These are phyloP conservation scores for Aureobasidium sp. DNA, from an alignment of 2,329 filamentous ascomycete genomes.

Conservation along the genomic window DNA sequence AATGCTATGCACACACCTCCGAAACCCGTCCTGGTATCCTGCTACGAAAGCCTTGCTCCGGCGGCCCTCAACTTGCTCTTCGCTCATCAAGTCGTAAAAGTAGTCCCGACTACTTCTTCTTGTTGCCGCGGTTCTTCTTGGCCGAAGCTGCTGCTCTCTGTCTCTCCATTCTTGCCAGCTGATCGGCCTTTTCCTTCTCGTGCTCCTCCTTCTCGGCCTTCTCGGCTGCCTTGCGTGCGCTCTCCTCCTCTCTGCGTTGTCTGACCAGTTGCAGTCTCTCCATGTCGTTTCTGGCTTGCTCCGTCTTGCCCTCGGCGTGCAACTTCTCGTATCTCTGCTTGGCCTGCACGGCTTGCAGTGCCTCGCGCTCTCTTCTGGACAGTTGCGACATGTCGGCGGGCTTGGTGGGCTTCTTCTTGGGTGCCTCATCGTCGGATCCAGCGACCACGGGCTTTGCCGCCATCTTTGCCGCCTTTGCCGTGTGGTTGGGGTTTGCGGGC, in stretches of 20 bases:
- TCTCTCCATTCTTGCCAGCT: conserved; percentile 39
- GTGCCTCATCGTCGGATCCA: conserved; percentile 34
- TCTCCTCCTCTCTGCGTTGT: conserved; percentile 77
- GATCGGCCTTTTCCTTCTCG: conserved; percentile 48
- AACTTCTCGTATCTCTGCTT: conserved; percentile 87
- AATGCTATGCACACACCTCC: conserved; percentile 2
- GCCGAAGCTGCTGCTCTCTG: conserved; percentile 33
- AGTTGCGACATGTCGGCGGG: conserved; percentile 43
- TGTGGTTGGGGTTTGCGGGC: conserved; percentile 88
- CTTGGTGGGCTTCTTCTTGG: conserved; percentile 45
- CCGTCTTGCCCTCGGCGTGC: conserved; percentile 91
- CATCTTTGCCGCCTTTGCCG: conserved; percentile 57
- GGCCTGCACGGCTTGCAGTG: conserved; percentile 75
- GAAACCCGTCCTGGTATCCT: not conserved
- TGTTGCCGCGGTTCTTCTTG: conserved; percentile 33
- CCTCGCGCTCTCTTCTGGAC: conserved; percentile 63
- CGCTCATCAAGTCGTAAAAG: conserved; percentile 3
- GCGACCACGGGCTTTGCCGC: conserved; percentile 51
- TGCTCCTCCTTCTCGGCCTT: conserved; percentile 41
- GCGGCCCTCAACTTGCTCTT: not conserved
- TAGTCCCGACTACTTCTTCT: conserved; percentile 30
- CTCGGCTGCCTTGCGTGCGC: conserved; percentile 67
- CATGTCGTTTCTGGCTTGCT: conserved; percentile 84
- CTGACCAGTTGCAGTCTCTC: conserved; percentile 73
- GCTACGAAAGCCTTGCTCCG: not conserved